Base-by-base conservation (phyloP, 2,329 filamentous ascomycete genomes). In the Clarireedia monteithiana region DNA sequence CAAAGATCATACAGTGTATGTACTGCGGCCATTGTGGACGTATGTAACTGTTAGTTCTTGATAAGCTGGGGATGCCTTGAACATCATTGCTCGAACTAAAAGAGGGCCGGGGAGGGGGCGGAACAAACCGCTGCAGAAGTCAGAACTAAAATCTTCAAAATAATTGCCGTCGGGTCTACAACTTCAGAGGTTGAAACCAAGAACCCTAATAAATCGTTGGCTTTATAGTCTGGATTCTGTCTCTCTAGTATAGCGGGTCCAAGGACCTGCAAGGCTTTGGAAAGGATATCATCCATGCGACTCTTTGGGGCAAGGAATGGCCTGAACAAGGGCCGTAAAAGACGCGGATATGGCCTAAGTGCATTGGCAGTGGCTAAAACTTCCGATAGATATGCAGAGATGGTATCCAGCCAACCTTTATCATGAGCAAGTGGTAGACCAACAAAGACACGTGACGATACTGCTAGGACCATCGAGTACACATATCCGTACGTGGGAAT, bases 1-100 rank as follows among this genome's bases (percentile, higher is more conserved):
- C 75, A 75, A 4, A 85, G 65, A 54, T 79, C 76, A 62, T 78
- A 81, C 48, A 84, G 72, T 61, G 75, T 58, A 71, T 81, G 68
- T 1, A 75, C 77, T 0, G 49, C 49, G 14, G 73, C 61, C 0
- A 74, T 71, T 48, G 75, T 63, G 0, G 75, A 73, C 0, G 77
- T 80, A 0, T 51, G 49, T 23, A 50, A 24, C 49, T 50, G 9
- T n/a, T 50, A 6, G 24, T 0, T 42, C 23, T 26, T n/a, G n/a
- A 39, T 12, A 50, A 36, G n/a, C 26, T 42, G 15, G 9, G n/a
- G n/a, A n/a, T n/a, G 9, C 5, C 7, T 14, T 17, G 23, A 15
- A 7, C 23, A 15, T 20, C 14, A 27, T 5, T 10, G n/a, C 4
- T 44, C 15, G 1, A 17, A 5, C 26, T 3, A n/a, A n/a, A n/a